Base-by-base conservation (phyloP, 345 rosid species). In the Gossypium raimondii region DNA sequence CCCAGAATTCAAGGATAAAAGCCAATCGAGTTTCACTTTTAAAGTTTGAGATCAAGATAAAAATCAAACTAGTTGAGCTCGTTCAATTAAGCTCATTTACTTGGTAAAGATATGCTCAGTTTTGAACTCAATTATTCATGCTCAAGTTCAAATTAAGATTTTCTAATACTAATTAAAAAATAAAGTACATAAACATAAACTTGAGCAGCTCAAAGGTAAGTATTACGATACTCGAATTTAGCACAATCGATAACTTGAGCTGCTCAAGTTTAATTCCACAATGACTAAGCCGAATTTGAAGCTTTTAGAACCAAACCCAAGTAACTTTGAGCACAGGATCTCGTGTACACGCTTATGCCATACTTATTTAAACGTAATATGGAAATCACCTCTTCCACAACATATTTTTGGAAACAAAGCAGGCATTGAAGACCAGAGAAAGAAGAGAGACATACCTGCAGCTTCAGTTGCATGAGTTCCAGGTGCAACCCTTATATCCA, bases 381-480 rank as follows among this genome's bases (percentile, higher is more conserved):
- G 17, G 10, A 50, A 27, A 69, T 25, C 24, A 50, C 73, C 10
- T 2, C 2, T 12, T 13, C 17, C 43, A 48, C 57, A 48, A 24
- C 43, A 7, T 14, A 25, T 24, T 68, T 48, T 68, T 25, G 44
- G 45, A 68, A 50, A 68, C 34, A 1, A 17, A 62, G n/a, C 27
- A 17, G 12, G 48, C 27, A 61, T 62, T 29, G 8, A 64, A 11
- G 2, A 17, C 34, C 12, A 16, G 48, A 34, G 25, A 34, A 69
- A 77, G 20, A 48, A 17, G 38, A 77, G 73, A 17, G 70, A 10
- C 45, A 22, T 50, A 93, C 97, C 86, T 85, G 97, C 93, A 85
- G 88, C 95, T 86, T 96, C 99, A 59, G 93, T 86, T 75, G 89
- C 97, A 82, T 92, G 99, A 78, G 88, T 87, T 83, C 98, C 99